Percentiles rank a stretch among this genome's conserved stretches.
Conservation (phyloP, 2,329 filamentous ascomycete genomes). For the Microdochium trichocladiopsis region DNA sequence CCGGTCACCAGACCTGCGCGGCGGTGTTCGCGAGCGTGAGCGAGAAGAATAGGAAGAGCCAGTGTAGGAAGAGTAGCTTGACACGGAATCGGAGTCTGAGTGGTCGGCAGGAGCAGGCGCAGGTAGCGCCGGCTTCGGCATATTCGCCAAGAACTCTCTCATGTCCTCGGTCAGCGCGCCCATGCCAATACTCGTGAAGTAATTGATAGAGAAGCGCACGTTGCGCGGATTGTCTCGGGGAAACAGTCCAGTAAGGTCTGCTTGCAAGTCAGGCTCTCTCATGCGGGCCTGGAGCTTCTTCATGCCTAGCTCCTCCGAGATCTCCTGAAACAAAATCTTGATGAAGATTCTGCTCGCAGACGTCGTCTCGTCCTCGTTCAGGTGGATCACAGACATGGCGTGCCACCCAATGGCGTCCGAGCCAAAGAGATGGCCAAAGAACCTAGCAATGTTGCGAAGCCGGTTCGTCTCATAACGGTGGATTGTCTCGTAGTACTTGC, state of each 20-base stretch:
- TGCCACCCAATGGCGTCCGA: slow-evolving; percentile 92
- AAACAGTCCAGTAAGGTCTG: slow-evolving; percentile 80
- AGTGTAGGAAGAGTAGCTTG: slow-evolving; percentile 72
- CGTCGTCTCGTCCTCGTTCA: slow-evolving; percentile 96
- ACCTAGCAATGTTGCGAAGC: slow-evolving; percentile 86
- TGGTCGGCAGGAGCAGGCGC: slow-evolving; percentile 52
- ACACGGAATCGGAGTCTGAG: slow-evolving; percentile 65
- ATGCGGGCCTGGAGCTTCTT: slow-evolving; percentile 69
- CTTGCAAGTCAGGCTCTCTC: slow-evolving; percentile 69
- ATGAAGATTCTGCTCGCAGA: slow-evolving; percentile 96
- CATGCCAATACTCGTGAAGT: slow-evolving; percentile 98
- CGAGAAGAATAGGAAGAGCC: slow-evolving; percentile 51
- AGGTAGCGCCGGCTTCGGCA: slow-evolving; percentile 76
- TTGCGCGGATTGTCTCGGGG: slow-evolving; percentile 84
- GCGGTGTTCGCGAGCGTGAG: slow-evolving; percentile 37
- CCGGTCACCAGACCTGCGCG: slow-evolving; percentile 25
- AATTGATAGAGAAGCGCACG: slow-evolving; percentile 96
- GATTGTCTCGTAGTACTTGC: slow-evolving; percentile 93
- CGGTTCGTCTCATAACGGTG: slow-evolving; percentile 96
- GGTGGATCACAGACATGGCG: slow-evolving; percentile 71
- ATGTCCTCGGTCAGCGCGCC: slow-evolving; percentile 90
- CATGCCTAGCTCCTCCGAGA: slow-evolving; percentile 81
- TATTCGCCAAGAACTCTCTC: slow-evolving; percentile 82
- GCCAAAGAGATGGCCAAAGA: slow-evolving; percentile 87
- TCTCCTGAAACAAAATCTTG: slow-evolving; percentile 93